phyloP scores from a whole-genome alignment of 768 basidiomycete species.

The Suillus americanus region DNA sequence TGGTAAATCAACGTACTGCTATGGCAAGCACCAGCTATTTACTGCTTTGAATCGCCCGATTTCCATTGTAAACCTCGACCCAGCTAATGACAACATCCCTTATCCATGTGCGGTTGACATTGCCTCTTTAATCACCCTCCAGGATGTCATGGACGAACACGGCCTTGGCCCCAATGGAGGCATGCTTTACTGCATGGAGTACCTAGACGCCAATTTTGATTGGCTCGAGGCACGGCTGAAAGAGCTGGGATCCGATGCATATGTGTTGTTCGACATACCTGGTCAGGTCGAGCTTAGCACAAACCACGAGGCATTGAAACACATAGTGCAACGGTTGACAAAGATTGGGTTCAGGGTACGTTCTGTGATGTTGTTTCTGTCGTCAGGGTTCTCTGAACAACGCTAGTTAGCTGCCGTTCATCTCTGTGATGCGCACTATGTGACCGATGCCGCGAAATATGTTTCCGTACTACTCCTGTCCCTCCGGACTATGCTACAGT shows the following conservation, averaged over 20 bases:
- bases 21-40: slow-evolving; percentile 87
- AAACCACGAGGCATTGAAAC: slow-evolving; percentile 88
- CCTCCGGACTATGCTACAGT: slow-evolving; percentile 94
- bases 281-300: slow-evolving; percentile 98
- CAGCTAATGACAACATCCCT: slow-evolving; percentile 85
- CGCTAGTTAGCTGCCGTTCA: slow-evolving; percentile 88
- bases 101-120: slow-evolving; percentile 93
- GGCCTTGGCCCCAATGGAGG: slow-evolving; percentile 93
- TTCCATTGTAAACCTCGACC: slow-evolving; percentile 92
- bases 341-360: slow-evolving; percentile 86
- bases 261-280: slow-evolving; percentile 92
- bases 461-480: slow-evolving; percentile 90
- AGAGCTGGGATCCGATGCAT: slow-evolving; percentile 70
- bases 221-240: slow-evolving; percentile 72
- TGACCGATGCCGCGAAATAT: slow-evolving; percentile 95
- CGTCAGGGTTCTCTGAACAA: slow-evolving; percentile 6
- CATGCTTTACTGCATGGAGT: slow-evolving; percentile 96
- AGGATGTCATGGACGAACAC: slow-evolving; percentile 82
- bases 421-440: slow-evolving; percentile 95
- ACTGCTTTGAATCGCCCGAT: slow-evolving; percentile 84
- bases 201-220: slow-evolving; percentile 93
- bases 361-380: slow-evolving; percentile 17
- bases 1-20: slow-evolving; percentile 87
- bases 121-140: slow-evolving; percentile 78
- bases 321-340: slow-evolving; percentile 65